Base-by-base conservation (phyloP, 1,284 basidiomycete species). In the Ceratorhiza oryzae-sativae region DNA sequence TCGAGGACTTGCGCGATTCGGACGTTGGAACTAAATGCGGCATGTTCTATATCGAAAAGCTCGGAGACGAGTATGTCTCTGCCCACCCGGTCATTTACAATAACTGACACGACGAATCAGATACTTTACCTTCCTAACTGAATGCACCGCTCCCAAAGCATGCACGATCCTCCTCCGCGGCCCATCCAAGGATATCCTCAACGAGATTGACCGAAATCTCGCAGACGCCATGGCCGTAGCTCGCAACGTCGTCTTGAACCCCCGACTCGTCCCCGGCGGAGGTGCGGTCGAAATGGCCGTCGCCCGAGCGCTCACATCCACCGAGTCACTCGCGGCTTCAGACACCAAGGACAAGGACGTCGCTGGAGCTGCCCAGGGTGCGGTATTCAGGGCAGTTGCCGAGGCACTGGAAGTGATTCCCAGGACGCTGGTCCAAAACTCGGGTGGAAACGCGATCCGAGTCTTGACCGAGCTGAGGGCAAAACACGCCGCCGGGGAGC, bases 201-300 rank as follows among this genome's bases (percentile, higher is more conserved):
- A 98, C 82, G 97, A 99, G 83, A 94, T 98, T 77, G 97, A 99
- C 82, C 89, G 96, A 58, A 99, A 99, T 82, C 86, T 99, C 34
- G 95, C 95, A 0, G 97, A 99, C 77, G 97, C 97, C 49, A 98
- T 99, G 93, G 89, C 92, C 27, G 95, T 98, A 51, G 97, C 97
- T 0, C 89, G 97, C 39, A 99, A 98, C 78, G 97, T 96, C 48
- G 91, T 98, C 73, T 98, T 99, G 84, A 93, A 98, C 83, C 97
- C 97, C 0, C 81, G 86, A 13, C 88, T 99, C 23, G 91, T 92
- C 0, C 97, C 97, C 0, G 96, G 97, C 15, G 96, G 97, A 25
- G 97, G 97, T 53, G 97, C 97, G 13, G 97, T 95, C 1, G 97
- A 99, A 84, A 98, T 99, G 95, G 97, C 96, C 0, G 91, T 99